Evolutionary conservation across 306 rosid genomes (phyloP).

Genomic region (Cicer arietinum): DNA sequence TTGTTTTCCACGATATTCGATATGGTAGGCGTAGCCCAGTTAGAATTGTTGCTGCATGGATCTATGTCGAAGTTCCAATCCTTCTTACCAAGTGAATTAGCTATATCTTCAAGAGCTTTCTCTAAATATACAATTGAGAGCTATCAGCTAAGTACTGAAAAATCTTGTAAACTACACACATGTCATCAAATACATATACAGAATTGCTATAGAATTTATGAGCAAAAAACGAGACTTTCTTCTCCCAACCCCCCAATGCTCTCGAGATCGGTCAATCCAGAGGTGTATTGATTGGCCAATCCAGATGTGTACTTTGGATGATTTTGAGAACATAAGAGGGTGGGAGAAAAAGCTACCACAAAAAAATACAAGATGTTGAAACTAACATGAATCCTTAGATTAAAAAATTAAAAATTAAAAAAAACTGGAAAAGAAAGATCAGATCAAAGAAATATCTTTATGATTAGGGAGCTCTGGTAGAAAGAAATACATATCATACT

Average conservation of each 20-base stretch:
- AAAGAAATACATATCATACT: constrained; percentile 10
- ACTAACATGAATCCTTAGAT: neutral
- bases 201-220: neutral
- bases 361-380: neutral
- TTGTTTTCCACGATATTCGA: neutral
- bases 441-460: neutral
- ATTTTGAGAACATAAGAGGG: too few relatives aligned
- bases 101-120: constrained; percentile 52
- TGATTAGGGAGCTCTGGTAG: neutral
- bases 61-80: constrained; percentile 55
- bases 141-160: neutral
- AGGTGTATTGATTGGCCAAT: too few relatives aligned
- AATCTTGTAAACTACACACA: neutral
- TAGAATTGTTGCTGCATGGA: constrained; percentile 54
- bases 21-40: constrained; percentile 1
- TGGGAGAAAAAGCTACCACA: too few relatives aligned
- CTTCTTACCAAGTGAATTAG: constrained; percentile 49
- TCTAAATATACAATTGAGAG: constrained; percentile 40
- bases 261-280: too few relatives aligned
- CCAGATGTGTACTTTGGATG: too few relatives aligned
- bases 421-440: neutral
- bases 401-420: neutral
- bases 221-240: too few relatives aligned
- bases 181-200: constrained; percentile 6
- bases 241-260: too few relatives aligned